phyloP scores from a whole-genome alignment of 2,329 filamentous ascomycete species.

The Torrubiellomyces zombiae region DNA sequence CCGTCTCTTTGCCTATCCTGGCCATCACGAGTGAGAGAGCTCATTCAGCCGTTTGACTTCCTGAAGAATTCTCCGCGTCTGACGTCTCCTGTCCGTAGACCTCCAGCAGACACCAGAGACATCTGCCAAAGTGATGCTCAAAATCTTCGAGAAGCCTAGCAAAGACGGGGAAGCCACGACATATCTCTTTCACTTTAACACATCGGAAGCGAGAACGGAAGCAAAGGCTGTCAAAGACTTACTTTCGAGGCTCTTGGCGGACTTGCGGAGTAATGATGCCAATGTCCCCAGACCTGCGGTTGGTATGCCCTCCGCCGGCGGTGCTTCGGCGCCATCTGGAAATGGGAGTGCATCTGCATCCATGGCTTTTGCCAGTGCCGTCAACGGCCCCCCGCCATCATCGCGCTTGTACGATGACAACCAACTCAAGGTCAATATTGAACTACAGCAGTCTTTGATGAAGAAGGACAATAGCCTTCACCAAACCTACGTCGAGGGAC shows the following conservation, averaged over 20 bases:
- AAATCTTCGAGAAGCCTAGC: conserved; percentile 62
- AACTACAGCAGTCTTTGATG: conserved; percentile 75
- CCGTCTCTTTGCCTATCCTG: conserved; percentile 52
- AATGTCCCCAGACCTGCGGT: conserved; percentile 30
- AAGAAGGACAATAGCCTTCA: conserved; percentile 61
- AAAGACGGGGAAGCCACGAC: conserved; percentile 43
- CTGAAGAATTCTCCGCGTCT: too few species aligned
- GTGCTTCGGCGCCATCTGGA: conserved; percentile 12
- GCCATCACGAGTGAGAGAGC: conserved; percentile 66
- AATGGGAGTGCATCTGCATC: conserved; percentile 41
- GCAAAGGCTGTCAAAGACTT: conserved; percentile 73
- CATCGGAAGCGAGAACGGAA: conserved; percentile 60
- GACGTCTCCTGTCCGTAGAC: conserved; percentile 36
- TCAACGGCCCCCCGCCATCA: conserved; percentile 34
- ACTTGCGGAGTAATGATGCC: conserved; percentile 40
- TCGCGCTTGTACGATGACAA: conserved; percentile 67
- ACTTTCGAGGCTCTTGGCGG: conserved; percentile 61
- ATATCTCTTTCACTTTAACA: conserved; percentile 84
- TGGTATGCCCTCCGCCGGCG: conserved; percentile 10
- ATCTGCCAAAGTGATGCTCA: conserved; percentile 83
- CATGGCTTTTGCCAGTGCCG: conserved; percentile 63
- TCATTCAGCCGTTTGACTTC: too few species aligned
- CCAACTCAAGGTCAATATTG: conserved; percentile 59
- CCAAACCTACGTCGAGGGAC: conserved; percentile 74
- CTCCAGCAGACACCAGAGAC: conserved; percentile 86